Evolutionary conservation across 371 early-diverging fungal species (phyloP).

Genomic region (Apophysomyces variabilis): DNA sequence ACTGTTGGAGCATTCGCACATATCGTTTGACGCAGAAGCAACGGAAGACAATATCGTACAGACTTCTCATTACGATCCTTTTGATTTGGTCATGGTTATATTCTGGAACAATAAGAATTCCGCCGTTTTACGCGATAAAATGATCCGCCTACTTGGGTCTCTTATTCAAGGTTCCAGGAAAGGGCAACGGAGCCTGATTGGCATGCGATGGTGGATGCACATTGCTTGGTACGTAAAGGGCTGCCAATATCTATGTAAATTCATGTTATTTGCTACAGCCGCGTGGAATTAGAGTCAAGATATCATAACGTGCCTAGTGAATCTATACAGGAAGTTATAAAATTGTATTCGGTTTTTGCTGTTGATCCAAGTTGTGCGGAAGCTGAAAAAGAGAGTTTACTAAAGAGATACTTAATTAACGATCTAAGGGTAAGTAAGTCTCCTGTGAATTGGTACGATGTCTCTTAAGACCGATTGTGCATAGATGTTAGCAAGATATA

Average conservation of each 20-base stretch:
- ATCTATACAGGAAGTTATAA: constrained; percentile 25
- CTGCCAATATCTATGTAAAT: not conserved
- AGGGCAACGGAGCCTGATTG: constrained; percentile 30
- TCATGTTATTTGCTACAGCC: not conserved
- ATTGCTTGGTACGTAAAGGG: constrained; percentile 33
- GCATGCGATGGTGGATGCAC: constrained; percentile 49
- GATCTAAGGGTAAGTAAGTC: constrained; percentile 34
- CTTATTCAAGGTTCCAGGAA: constrained; percentile 27
- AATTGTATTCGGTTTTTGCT: constrained; percentile 17
- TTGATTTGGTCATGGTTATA: constrained; percentile 33
- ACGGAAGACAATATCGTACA: constrained; percentile 21
- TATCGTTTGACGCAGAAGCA: constrained; percentile 13
- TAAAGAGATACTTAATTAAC: constrained; percentile 24
- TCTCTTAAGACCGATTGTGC: not conserved
- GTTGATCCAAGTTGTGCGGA: constrained; percentile 19
- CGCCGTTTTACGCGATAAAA: constrained; percentile 25
- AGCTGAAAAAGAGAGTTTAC: constrained; percentile 7
- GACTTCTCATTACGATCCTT: constrained; percentile 27
- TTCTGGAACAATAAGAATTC: constrained; percentile 30
- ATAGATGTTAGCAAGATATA: constrained; percentile 39
- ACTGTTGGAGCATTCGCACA: constrained; percentile 11
- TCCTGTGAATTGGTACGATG: not conserved
- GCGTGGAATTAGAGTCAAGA: not conserved
- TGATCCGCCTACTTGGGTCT: constrained; percentile 29
- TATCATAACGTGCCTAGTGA: not conserved